Percentiles rank a stretch among this genome's conserved stretches.
Conservation (phyloP, 1,139 yeast species). For the Kurtzmaniella quercitrusa region DNA sequence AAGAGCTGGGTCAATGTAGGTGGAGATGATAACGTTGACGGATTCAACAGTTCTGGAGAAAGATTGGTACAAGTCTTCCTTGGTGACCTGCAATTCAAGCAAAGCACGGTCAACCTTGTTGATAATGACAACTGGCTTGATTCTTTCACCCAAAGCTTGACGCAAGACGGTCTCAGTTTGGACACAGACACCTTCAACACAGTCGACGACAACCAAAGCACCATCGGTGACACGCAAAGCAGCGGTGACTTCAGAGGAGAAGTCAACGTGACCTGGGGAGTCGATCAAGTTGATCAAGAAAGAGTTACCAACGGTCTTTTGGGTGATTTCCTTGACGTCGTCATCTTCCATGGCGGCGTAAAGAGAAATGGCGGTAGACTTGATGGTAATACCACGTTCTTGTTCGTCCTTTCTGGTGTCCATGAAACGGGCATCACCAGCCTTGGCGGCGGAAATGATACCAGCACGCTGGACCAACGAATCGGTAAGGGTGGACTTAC, state of each 20-base stretch:
- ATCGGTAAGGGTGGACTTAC: constrained; percentile 98
- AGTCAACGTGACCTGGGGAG: constrained; percentile 99
- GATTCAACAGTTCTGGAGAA: constrained; percentile 99
- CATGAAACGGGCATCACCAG: constrained; percentile 99
- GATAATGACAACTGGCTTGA: constrained; percentile 96
- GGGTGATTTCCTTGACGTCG: constrained; percentile 91
- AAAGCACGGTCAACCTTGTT: constrained; percentile 99
- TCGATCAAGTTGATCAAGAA: constrained; percentile 98
- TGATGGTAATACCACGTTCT: constrained; percentile 99
- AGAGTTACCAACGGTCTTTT: constrained; percentile 90
- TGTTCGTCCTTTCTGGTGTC: constrained; percentile 99
- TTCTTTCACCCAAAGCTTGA: constrained; percentile 99
- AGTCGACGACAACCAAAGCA: constrained; percentile 99
- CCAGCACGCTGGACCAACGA: constrained; percentile 99
- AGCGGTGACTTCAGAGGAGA: constrained; percentile 99
- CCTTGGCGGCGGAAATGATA: constrained; percentile 99
- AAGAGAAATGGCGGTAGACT: constrained; percentile 97
- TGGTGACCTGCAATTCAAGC: constrained; percentile 96
- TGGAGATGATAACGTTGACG: constrained; percentile 96
- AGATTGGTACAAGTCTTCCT: constrained; percentile 98
- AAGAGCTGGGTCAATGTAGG: constrained; percentile 83
- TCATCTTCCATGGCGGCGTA: constrained; percentile 87
- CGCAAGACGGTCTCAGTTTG: constrained; percentile 99
- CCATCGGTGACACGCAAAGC: constrained; percentile 99
- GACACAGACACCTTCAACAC: constrained; percentile 99